phyloP scores from a whole-genome alignment of 2,329 filamentous ascomycete species.

The Diplodia corticola region DNA sequence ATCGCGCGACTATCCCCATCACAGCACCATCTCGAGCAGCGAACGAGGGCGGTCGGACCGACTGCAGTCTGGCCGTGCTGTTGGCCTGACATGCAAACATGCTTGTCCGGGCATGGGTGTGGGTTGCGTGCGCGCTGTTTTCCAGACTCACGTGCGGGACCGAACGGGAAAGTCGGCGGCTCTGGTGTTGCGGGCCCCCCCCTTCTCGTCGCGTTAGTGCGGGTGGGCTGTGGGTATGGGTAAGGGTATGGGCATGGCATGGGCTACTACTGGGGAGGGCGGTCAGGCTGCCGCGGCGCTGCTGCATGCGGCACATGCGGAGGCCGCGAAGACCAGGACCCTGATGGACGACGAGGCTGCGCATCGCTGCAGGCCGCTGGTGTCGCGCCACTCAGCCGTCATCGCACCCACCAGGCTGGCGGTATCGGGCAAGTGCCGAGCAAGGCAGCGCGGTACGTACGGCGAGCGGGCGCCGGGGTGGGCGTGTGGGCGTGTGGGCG shows the following conservation, averaged over 20 bases:
- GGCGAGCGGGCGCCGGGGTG: neutral
- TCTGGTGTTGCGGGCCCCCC: neutral
- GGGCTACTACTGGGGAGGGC: neutral
- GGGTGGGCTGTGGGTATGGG: too few species aligned
- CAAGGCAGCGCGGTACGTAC: too few species aligned
- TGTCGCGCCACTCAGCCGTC: neutral
- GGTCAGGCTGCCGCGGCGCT: neutral
- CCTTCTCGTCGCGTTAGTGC: neutral
- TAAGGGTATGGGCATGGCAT: neutral
- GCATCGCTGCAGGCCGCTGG: constrained; percentile 1
- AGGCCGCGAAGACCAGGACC: neutral
- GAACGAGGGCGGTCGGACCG: neutral
- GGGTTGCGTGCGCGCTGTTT: constrained; percentile 4
- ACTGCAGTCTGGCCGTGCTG: constrained; percentile 1
- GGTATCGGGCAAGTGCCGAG: neutral
- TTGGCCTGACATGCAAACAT: constrained; percentile 15
- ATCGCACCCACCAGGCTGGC: neutral
- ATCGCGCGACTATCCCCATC: constrained; percentile 5
- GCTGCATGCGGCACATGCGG: neutral
- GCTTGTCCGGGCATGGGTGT: neutral
- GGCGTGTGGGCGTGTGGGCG: neutral
- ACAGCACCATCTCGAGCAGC: neutral
- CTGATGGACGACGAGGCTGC: constrained; percentile 3
- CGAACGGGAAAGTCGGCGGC: constrained; percentile 4
- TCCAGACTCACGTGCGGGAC: constrained; percentile 1